phyloP scores from a whole-genome alignment of 495 filamentous ascomycete species.

The Aspergillus olivimuriae region DNA sequence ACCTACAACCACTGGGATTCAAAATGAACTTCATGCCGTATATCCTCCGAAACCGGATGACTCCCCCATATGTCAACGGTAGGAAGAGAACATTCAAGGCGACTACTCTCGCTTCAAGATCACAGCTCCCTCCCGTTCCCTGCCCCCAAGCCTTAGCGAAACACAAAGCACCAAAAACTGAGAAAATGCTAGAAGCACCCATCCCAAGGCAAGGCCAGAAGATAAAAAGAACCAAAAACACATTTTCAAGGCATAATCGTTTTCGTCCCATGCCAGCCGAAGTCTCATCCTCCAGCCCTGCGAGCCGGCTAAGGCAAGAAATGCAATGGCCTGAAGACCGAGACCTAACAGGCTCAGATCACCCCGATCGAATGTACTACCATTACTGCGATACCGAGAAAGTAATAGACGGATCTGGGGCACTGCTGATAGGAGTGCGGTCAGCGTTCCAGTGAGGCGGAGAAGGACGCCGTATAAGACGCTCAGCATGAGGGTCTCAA shows the following conservation, averaged over 20 bases:
- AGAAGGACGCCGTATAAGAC: not conserved
- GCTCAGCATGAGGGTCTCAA: not conserved
- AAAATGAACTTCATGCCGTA: too few relatives aligned
- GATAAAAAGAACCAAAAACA: not conserved
- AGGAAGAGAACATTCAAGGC: too few relatives aligned
- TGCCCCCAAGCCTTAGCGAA: not conserved
- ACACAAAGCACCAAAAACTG: conserved; percentile 2
- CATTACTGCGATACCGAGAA: not conserved
- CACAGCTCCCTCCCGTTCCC: too few relatives aligned
- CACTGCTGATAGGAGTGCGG: not conserved
- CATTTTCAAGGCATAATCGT: not conserved
- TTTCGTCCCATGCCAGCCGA: not conserved
- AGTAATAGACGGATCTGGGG: conserved; percentile 3
- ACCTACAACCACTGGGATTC: too few relatives aligned
- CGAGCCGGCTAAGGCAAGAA: not conserved
- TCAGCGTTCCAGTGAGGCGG: not conserved
- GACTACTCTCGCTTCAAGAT: too few relatives aligned
- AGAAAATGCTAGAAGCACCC: not conserved
- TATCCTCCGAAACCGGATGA: too few relatives aligned
- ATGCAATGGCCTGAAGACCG: not conserved
- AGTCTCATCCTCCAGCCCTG: conserved; percentile 3
- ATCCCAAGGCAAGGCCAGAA: not conserved
- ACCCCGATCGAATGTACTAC: not conserved
- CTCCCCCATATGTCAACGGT: too few relatives aligned
- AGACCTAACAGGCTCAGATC: not conserved